Evolutionary conservation across 2,329 filamentous ascomycete genomes (phyloP).

Genomic region (Trichoderma sp.): DNA sequence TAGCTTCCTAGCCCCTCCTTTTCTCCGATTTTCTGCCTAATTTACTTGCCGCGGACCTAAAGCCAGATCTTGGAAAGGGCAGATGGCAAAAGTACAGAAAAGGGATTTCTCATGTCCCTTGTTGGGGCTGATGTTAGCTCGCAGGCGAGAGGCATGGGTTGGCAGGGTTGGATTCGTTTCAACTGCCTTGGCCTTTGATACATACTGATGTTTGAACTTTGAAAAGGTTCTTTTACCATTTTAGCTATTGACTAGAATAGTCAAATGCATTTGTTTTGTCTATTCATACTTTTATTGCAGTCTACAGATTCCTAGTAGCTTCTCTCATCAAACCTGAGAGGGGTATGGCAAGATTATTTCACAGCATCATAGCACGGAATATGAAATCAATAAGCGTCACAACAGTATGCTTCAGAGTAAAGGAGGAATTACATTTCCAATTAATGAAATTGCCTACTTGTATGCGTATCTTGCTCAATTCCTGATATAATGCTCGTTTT

Average conservation of each 20-base stretch:
- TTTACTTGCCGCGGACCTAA: neutral
- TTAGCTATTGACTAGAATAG: too few relatives aligned
- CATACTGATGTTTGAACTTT: neutral
- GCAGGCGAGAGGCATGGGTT: neutral
- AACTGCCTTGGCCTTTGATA: neutral
- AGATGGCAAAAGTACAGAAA: neutral
- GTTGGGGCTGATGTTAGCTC: neutral
- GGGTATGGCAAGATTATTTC: neutral
- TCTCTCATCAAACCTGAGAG: neutral
- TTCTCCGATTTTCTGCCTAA: neutral
- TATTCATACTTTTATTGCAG: neutral
- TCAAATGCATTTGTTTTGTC: neutral
- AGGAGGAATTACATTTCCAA: neutral
- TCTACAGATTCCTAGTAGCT: neutral
- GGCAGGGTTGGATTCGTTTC: neutral
- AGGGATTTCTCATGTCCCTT: neutral
- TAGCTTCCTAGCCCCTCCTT: neutral
- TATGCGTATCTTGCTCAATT: neutral
- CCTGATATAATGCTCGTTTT: neutral
- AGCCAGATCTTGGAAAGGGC: neutral
- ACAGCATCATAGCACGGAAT: neutral
- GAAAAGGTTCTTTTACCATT: neutral
- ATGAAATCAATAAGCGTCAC: neutral
- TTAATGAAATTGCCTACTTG: accelerated
- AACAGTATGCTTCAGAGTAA: neutral